Evolutionary conservation across 2,329 filamentous ascomycete genomes (phyloP), one percentile per base, ranked within the genome.

Genomic region (Fusarium sp.): DNA sequence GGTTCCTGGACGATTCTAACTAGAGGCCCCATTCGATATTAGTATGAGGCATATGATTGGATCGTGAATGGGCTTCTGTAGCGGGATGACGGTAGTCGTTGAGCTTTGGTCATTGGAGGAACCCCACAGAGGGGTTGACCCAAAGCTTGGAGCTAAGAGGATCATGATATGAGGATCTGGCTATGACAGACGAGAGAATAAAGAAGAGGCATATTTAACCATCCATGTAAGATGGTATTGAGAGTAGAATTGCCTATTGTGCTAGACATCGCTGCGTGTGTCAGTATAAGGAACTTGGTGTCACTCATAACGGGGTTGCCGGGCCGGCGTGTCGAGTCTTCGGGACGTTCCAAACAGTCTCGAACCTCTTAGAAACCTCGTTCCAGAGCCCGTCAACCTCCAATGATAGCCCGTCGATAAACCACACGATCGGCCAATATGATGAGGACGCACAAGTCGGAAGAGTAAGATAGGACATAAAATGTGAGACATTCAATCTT

Each of bases 11-110:
- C 40, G 49, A 63, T 59, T 60, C 31, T 18, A 41, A 52, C 23
- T 45, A 42, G 40, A 60, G 63, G 53, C 61, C 60, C 70, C 68
- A 62, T 69, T 40, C 40, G 61, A 66, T 65, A 65, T 66, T 62
- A 67, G 65, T 69, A 56, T 60, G 49, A 61, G 51, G 30, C 36
- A 56, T 28, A 33, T 69, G 51, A 74, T 74, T 74, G 72, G 72
- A 45, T 54, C 52, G 41, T 55, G n/a, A 28, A 15, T 51, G 65
- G 58, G n/a, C 36, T 47, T 31, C 56, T 34, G 36, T 41, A 62
- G 37, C 54, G 61, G 61, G 53, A 70, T 65, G 65, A 64, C 59
- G 62, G 58, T 53, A 57, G 58, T 57, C 46, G 49, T 51, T 40
- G 40, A 42, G 33, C 55, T 57, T 64, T 58, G 47, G 53, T 58